Evolutionary conservation across 2,329 filamentous ascomycete species (phyloP).

Genomic region (Penicillium sp.): DNA sequence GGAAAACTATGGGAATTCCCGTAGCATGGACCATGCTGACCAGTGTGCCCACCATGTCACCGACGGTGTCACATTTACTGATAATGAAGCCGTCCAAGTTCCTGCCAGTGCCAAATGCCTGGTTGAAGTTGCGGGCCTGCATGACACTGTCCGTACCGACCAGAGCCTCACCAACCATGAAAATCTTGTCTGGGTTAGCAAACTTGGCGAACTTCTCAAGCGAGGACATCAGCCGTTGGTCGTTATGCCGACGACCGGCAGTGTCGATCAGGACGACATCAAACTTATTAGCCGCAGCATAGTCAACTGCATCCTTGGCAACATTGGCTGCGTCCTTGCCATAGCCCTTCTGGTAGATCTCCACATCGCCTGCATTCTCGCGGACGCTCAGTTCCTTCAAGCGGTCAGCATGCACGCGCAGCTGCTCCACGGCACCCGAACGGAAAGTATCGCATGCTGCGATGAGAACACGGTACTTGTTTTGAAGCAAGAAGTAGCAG

Average conservation of each 20-base stretch:
- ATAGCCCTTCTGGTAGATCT: constrained; percentile 93
- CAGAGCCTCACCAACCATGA: constrained; percentile 90
- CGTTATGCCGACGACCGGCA: constrained; percentile 87
- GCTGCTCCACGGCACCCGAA: constrained; percentile 90
- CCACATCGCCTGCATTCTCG: constrained; percentile 70
- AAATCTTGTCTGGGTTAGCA: constrained; percentile 91
- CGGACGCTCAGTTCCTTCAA: constrained; percentile 77
- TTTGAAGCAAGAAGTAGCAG: constrained; percentile 93
- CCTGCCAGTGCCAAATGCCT: constrained; percentile 71
- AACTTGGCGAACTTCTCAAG: constrained; percentile 96
- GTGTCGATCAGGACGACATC: constrained; percentile 97
- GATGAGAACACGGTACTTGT: constrained; percentile 90
- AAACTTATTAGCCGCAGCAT: constrained; percentile 64
- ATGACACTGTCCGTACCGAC: constrained; percentile 93
- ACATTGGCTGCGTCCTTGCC: constrained; percentile 95
- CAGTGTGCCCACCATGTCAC: constrained; percentile 94
- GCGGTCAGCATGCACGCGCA: constrained; percentile 89
- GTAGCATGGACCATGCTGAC: constrained; percentile 97
- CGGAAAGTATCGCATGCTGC: constrained; percentile 95
- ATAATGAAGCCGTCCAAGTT: constrained; percentile 94
- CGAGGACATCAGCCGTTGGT: constrained; percentile 88
- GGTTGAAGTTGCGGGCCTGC: constrained; percentile 93
- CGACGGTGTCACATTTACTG: constrained; percentile 95
- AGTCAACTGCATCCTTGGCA: constrained; percentile 82
- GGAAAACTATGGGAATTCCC: constrained; percentile 86